These are phyloP conservation scores for Castanopsis chinensis DNA, from an alignment of 306 rosid species.

Conservation along the genomic window DNA sequence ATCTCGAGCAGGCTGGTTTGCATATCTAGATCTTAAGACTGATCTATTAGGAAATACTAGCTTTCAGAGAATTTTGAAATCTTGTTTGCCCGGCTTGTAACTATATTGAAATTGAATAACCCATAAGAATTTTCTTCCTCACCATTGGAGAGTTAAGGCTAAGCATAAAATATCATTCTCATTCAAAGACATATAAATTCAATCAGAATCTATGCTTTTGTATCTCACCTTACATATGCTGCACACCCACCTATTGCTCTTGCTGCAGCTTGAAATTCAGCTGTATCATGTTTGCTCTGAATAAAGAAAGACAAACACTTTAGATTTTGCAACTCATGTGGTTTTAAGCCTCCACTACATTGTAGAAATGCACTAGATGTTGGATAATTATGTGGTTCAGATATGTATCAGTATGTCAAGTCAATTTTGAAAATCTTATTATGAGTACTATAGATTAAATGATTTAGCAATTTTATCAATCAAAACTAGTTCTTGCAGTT, in stretches of 20 bases:
- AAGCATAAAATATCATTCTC: not conserved
- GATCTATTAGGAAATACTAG: conserved; percentile 67
- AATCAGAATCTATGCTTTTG: not conserved
- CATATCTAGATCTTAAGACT: conserved; percentile 54
- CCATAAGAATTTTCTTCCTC: not conserved
- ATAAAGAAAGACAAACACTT: conserved; percentile 1
- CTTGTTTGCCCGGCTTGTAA: conserved; percentile 66
- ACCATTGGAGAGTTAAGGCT: not conserved
- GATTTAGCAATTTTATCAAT: conserved; percentile 2
- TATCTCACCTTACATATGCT: conserved; percentile 59
- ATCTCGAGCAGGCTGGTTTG: conserved; percentile 72
- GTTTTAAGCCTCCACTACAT: not conserved
- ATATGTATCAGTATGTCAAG: not conserved
- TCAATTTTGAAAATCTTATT: not conserved
- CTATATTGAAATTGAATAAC: conserved; percentile 31
- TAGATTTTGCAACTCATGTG: not conserved
- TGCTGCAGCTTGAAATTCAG: conserved; percentile 79
- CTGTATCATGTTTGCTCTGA: conserved; percentile 68
- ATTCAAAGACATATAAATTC: not conserved
- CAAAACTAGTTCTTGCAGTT: not conserved
- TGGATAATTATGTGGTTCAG: not conserved
- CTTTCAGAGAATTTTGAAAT: conserved; percentile 60
- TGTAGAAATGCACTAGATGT: not conserved
- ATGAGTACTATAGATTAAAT: not conserved
- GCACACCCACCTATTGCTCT: conserved; percentile 86